Evolutionary conservation across 495 filamentous ascomycete genomes (phyloP), one percentile per base, ranked within the genome.

Genomic region (Aspergillus cavernicola): DNA sequence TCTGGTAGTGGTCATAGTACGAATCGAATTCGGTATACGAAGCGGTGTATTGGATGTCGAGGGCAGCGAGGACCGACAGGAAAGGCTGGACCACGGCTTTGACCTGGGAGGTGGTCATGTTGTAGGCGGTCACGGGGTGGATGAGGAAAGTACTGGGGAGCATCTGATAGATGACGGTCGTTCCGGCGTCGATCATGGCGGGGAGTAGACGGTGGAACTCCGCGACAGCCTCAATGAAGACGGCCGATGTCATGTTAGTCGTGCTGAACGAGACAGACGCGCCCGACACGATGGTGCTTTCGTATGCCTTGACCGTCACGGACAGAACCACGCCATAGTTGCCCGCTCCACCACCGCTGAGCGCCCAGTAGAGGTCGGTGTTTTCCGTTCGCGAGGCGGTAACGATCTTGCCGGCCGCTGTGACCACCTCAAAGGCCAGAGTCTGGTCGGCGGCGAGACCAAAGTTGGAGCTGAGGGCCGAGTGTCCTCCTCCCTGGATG

Each of bases 391-490:
- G 77, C 35, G 80, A 83, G 4, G 78, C 78, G 0, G 67, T 78
- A 7, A 85, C 57, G n/a, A 82, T 35, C 28, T 61, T 56, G 2
- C 85, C 84, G 5, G 52, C 59, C 0, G 74, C 72, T 2, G 81
- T 85, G 15, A 89, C 80, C 1, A 88, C 68, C 55, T 85, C 80
- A 61, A 79, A 80, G 41, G 85, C 76, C 5, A 88, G 69, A 0
- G 83, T 77, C 22, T 84, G 71, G 58, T 89, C 86, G 0, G 84
- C 84, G 9, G 65, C 85, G 11, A 90, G 68, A 7, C 85, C 86
- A 48, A 79, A 81, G 5, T 49, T 50, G 11, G 71, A 71, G 45
- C 63, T 68, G 18, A 89, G 71, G 0, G 81, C 70, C 6, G 74
- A 75, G 64, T 86, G 82, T 11, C 86, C 86, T 43, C 84, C 85